Conservation (phyloP, 345 rosid species). For the Kernera saxatilis region DNA sequence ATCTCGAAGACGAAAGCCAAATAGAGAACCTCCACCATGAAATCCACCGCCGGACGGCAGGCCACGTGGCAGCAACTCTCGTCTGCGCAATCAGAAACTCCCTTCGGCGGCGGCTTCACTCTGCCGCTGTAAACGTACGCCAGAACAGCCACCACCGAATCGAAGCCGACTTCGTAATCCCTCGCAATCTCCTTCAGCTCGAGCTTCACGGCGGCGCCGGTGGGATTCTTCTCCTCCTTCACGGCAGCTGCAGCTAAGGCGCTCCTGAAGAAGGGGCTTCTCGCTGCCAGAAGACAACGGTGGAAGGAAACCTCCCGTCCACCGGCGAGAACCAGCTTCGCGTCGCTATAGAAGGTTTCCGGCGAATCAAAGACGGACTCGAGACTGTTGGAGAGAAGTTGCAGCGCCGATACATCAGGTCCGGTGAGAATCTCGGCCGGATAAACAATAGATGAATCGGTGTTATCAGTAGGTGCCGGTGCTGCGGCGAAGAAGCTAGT, state of each 20-base stretch:
- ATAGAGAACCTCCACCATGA: conserved; percentile 64
- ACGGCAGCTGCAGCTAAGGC: conserved; percentile 35
- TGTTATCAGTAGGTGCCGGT: not conserved
- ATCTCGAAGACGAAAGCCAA: conserved; percentile 55
- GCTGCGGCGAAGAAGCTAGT: conserved; percentile 31
- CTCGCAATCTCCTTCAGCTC: conserved; percentile 54
- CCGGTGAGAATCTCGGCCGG: not conserved
- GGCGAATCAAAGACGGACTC: conserved; percentile 46
- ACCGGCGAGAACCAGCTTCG: conserved; percentile 42
- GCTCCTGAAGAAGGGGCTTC: conserved; percentile 53
- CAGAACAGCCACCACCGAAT: conserved; percentile 57
- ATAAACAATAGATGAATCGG: conserved; percentile 16
- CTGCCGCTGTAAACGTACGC: conserved; percentile 63
- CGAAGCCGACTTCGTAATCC: conserved; percentile 50
- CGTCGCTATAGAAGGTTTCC: conserved; percentile 55
- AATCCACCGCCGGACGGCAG: conserved; percentile 67
- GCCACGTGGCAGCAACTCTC: conserved; percentile 62
- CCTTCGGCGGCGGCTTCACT: conserved; percentile 48
- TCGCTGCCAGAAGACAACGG: conserved; percentile 64
- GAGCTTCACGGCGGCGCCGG: conserved; percentile 30
- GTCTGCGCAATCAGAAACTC: conserved; percentile 61
- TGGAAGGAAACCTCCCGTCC: conserved; percentile 58
- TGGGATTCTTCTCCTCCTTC: conserved; percentile 24
- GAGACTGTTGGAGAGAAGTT: conserved; percentile 46
- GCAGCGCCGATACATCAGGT: conserved; percentile 47